Conservation (phyloP, 306 rosid species). For the Quercus wislizeni region DNA sequence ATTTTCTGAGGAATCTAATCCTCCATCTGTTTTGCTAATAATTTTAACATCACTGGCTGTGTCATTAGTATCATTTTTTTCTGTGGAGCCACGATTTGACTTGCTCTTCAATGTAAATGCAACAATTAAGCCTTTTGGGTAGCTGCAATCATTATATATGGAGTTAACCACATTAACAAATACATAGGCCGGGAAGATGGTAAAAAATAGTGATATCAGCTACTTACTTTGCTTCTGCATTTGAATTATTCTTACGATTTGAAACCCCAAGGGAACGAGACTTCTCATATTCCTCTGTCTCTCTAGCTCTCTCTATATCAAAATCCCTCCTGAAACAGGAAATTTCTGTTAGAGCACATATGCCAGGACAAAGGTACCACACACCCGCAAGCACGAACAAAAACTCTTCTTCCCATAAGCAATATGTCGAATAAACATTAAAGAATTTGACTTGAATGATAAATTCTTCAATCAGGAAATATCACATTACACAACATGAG, state of each 20-base stretch:
- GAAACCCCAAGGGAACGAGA: conserved; percentile 34
- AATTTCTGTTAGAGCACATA: conserved; percentile 4
- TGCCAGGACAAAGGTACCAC: background rate
- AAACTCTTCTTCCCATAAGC: background rate
- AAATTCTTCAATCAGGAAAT: background rate
- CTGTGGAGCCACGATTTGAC: conserved; percentile 39
- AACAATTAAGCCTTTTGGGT: conserved; percentile 82
- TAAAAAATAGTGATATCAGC: background rate
- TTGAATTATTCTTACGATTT: conserved; percentile 34
- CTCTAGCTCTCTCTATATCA: conserved; percentile 66
- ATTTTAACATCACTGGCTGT: conserved; percentile 21
- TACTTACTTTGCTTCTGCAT: conserved; percentile 51
- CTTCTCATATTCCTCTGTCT: conserved; percentile 47
- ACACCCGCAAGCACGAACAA: background rate
- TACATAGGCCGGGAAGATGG: background rate
- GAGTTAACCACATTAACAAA: conserved; percentile 10
- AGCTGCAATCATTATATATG: conserved; percentile 49
- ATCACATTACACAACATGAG: background rate
- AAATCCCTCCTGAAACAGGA: conserved; percentile 65
- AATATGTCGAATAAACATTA: background rate
- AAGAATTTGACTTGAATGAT: background rate
- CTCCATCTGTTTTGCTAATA: conserved; percentile 32
- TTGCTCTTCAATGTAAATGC: conserved; percentile 58
- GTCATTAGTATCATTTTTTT: conserved; percentile 32
- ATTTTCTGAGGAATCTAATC: conserved; percentile 22